A percentile compares a stretch with the other conserved stretches of the same genome.
Evolutionary conservation across 352 stramenopile species (phyloP).

Genomic region (Phytophthora crassamura): DNA sequence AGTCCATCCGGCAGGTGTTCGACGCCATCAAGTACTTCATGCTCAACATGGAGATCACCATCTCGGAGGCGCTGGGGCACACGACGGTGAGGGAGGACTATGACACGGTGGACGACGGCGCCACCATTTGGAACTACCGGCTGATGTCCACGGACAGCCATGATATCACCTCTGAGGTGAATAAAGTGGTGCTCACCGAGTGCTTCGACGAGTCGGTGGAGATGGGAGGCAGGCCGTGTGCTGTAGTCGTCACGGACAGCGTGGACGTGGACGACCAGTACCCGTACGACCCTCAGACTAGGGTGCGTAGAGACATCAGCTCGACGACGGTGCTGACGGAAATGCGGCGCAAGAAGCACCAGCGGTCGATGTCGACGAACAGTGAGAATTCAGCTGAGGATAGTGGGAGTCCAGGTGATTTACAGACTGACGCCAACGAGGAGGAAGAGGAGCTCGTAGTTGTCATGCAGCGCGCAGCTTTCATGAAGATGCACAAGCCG

Average conservation of each 20-base stretch:
- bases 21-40: conserved; percentile 44
- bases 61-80: conserved; percentile 48
- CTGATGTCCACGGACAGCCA: no score
- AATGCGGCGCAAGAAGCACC: conserved; percentile 12
- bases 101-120: no score
- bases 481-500: conserved; percentile 46
- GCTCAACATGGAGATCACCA: conserved; percentile 55
- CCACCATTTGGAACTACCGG: no score
- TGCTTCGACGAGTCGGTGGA: no score
- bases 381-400: conserved; percentile 4
- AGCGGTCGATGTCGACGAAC: conserved; percentile 5
- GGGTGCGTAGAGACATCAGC: conserved; percentile 12
- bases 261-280: conserved; percentile 13
- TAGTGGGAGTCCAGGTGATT: neutral
- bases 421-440: neutral
- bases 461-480: conserved; percentile 39
- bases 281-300: conserved; percentile 11
- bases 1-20: no score
- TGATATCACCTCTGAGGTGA: no score
- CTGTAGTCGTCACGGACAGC: conserved; percentile 14
- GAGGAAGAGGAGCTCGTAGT: conserved; percentile 36
- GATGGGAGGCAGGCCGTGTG: no score
- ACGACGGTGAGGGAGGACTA: no score
- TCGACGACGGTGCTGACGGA: conserved; percentile 11
- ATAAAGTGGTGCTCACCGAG: no score